Evolutionary conservation across 2,329 filamentous ascomycete species (phyloP).

Genomic region (Pezicula radicicola): DNA sequence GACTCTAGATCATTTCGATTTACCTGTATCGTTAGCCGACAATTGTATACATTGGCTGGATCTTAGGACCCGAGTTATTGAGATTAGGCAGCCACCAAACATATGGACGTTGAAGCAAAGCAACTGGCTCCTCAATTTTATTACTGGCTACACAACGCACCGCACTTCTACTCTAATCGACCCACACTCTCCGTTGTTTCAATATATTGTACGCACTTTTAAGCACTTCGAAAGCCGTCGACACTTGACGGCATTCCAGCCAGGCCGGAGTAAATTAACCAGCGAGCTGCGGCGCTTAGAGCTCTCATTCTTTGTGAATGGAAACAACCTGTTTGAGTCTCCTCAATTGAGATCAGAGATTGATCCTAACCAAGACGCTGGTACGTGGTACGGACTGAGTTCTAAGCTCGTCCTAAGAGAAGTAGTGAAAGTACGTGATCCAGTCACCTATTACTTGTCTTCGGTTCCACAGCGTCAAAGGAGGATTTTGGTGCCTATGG

Average conservation of each 20-base stretch:
- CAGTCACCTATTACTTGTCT: too few relatives aligned
- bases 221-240: constrained; percentile 42
- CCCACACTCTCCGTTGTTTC: constrained; percentile 39
- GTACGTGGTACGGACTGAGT: constrained; percentile 56
- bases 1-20: constrained; percentile 33
- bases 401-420: constrained; percentile 56
- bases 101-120: constrained; percentile 34
- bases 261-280: constrained; percentile 38
- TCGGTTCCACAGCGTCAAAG: constrained; percentile 30
- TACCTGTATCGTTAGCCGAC: constrained; percentile 48
- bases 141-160: constrained; percentile 23
- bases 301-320: constrained; percentile 50
- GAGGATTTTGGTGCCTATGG: constrained; percentile 53
- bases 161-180: constrained; percentile 41
- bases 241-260: constrained; percentile 45
- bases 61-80: constrained; percentile 38
- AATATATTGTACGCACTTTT: constrained; percentile 42
- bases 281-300: constrained; percentile 52
- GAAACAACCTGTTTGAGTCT: constrained; percentile 38
- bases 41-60: constrained; percentile 59
- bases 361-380: constrained; percentile 54
- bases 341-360: constrained; percentile 48
- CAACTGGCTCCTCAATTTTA: constrained; percentile 39
- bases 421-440: too few relatives aligned
- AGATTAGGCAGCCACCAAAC: constrained; percentile 45